phyloP scores from a whole-genome alignment of 75 land plant genomes.

The Selaginella moellendorffii region DNA sequence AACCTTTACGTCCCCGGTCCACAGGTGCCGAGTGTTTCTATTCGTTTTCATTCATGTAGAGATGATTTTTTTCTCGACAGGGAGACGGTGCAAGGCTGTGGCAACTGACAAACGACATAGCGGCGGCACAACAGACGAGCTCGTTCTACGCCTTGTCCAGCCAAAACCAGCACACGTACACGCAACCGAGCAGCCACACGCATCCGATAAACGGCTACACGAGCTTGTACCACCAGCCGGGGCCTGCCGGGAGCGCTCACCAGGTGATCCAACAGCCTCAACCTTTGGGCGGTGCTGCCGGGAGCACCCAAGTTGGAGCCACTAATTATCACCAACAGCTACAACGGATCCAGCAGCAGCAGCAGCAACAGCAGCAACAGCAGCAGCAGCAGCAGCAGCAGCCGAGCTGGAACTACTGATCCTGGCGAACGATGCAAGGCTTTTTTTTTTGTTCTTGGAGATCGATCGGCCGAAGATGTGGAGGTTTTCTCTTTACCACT shows the following conservation, averaged over 20 bases:
- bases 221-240: background rate
- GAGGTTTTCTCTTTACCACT: no score
- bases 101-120: background rate
- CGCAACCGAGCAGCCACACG: background rate
- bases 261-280: background rate
- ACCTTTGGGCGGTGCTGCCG: background rate
- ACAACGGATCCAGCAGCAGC: background rate
- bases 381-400: no score
- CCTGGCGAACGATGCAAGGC: no score
- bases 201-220: background rate
- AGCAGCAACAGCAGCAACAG: no score
- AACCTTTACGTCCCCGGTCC: slow-evolving; percentile 46
- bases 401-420: no score
- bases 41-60: background rate
- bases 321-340: background rate
- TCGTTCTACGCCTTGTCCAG: background rate
- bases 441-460: no score
- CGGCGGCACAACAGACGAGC: no score
- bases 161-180: background rate
- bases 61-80: no score
- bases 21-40: slow-evolving; percentile 35
- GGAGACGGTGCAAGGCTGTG: background rate
- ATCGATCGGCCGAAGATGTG: no score
- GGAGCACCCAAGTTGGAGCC: background rate
- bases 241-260: background rate